These are phyloP conservation scores for Mallotus nudiflorus DNA, from an alignment of 345 rosid species.

Conservation along the genomic window DNA sequence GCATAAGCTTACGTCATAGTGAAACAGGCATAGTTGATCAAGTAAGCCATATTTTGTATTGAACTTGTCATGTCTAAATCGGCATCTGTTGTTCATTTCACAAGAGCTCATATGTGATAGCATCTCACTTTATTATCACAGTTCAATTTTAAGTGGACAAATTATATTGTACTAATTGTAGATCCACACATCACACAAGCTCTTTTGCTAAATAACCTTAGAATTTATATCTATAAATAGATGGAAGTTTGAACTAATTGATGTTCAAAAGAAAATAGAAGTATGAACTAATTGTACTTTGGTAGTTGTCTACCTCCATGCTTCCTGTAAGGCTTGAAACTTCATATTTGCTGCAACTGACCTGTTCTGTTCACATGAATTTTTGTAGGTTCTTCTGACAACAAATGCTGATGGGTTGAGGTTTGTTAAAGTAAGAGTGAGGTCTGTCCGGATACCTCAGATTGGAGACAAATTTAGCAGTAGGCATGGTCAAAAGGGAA, in stretches of 20 bases:
- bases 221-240: too few relatives aligned
- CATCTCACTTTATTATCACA: not conserved
- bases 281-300: not conserved
- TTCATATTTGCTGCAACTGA: not conserved
- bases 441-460: slow-evolving; percentile 95
- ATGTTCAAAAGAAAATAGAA: too few relatives aligned
- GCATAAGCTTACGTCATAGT: slow-evolving; percentile 95
- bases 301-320: not conserved
- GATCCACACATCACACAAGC: too few relatives aligned
- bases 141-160: not conserved
- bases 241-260: too few relatives aligned
- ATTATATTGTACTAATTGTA: too few relatives aligned
- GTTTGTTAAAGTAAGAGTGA: slow-evolving; percentile 96
- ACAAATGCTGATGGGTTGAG: slow-evolving; percentile 98
- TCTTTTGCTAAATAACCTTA: too few relatives aligned
- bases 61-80: not conserved
- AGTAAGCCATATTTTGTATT: slow-evolving; percentile 40
- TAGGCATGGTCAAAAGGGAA: slow-evolving; percentile 99
- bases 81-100: not conserved
- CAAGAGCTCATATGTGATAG: not conserved
- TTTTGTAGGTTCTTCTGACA: slow-evolving; percentile 76
- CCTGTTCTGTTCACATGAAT: not conserved
- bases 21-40: slow-evolving; percentile 98
- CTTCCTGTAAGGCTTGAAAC: not conserved
- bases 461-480: slow-evolving; percentile 98